Evolutionary conservation across 352 stramenopile genomes (phyloP).

Genomic region (Phytophthora macrochlamydospora): DNA sequence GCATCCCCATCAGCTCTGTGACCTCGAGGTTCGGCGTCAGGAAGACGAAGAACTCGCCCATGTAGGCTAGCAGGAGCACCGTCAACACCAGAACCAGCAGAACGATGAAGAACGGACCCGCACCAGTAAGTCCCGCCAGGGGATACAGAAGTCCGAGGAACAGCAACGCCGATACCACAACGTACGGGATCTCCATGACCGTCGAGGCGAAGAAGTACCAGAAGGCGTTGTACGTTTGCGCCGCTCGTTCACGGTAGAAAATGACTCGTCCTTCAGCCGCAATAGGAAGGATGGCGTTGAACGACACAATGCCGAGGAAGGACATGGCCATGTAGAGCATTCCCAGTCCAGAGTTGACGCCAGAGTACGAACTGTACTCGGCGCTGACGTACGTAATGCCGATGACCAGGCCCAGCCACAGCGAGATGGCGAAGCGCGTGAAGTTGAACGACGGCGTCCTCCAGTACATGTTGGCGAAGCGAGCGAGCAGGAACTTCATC

Average conservation of each 20-base stretch:
- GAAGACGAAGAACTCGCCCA: slow-evolving; percentile 36
- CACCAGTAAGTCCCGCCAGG: slow-evolving; percentile 21
- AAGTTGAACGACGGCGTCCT: slow-evolving; percentile 85
- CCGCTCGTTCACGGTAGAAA: not conserved
- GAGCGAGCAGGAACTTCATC: slow-evolving; percentile 10
- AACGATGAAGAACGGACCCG: slow-evolving; percentile 28
- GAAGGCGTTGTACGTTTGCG: not conserved
- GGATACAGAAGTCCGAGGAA: slow-evolving; percentile 23
- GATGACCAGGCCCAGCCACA: slow-evolving; percentile 61
- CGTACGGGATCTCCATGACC: slow-evolving; percentile 19
- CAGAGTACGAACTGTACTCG: slow-evolving; percentile 23
- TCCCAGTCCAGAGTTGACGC: slow-evolving; percentile 38
- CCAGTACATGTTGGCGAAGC: slow-evolving; percentile 65
- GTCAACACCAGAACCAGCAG: slow-evolving; percentile 24
- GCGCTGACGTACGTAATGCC: slow-evolving; percentile 49
- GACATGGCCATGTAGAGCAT: slow-evolving; percentile 4
- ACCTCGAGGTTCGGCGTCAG: slow-evolving; percentile 34
- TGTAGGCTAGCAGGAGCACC: slow-evolving; percentile 34
- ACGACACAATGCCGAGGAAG: not conserved
- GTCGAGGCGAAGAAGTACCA: not conserved
- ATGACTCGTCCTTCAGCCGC: not conserved
- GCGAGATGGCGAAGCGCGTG: slow-evolving; percentile 56
- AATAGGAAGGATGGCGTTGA: not conserved
- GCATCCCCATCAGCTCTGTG: slow-evolving; percentile 22
- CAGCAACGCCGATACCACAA: slow-evolving; percentile 6